phyloP scores from a whole-genome alignment of 2,329 filamentous ascomycete genomes.

The Colletotrichum sp. region DNA sequence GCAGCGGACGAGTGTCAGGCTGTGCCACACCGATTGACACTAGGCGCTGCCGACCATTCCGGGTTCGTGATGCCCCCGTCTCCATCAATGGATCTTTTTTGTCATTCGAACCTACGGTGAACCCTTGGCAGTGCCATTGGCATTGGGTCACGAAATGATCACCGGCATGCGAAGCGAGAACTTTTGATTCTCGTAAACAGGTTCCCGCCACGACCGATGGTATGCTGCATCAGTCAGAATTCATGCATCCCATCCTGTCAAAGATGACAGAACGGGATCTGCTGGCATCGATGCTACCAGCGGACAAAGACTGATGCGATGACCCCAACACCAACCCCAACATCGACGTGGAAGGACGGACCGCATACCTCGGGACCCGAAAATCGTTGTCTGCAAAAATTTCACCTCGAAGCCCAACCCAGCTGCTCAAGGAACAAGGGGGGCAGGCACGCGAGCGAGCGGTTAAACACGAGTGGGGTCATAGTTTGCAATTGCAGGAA shows the following conservation, averaged over 20 bases:
- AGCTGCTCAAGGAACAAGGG: not conserved
- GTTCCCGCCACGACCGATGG: not conserved
- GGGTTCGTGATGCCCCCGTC: not conserved
- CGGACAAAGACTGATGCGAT: not conserved
- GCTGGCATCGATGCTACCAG: not conserved
- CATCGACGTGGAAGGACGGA: not conserved
- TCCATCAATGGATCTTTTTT: conserved; percentile 17
- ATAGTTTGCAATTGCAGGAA: not conserved
- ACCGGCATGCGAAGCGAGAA: not conserved
- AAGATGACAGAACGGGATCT: not conserved
- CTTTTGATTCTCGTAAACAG: not conserved
- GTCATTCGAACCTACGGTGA: not conserved
- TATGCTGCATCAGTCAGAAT: not conserved
- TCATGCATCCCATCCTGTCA: not conserved
- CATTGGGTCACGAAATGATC: not conserved
- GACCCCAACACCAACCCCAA: not conserved
- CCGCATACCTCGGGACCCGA: not conserved
- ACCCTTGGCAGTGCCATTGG: not conserved
- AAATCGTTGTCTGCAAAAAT: not conserved
- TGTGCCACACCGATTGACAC: conserved; percentile 7
- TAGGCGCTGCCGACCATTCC: conserved; percentile 10
- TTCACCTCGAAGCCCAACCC: not conserved
- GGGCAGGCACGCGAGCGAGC: not conserved
- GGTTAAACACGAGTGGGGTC: not conserved
- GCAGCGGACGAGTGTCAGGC: not conserved